Evolutionary conservation across 495 filamentous ascomycete genomes (phyloP).

Genomic region (Penicillium ochrochloron): DNA sequence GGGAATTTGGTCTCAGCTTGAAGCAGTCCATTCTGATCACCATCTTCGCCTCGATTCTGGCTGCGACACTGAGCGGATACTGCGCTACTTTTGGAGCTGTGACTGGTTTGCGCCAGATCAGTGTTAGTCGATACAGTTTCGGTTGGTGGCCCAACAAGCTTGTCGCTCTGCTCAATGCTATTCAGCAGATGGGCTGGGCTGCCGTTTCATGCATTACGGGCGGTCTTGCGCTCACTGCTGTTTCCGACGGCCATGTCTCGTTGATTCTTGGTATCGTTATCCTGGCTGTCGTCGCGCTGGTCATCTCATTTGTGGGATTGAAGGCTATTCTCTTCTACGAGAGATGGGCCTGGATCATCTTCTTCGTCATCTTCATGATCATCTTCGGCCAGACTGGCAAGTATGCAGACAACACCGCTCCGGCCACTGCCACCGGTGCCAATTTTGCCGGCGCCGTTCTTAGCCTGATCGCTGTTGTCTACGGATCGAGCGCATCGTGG

Average conservation of each 20-base stretch:
- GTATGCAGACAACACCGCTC: conserved; percentile 48
- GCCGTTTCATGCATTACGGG: conserved; percentile 45
- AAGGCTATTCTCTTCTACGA: conserved; percentile 62
- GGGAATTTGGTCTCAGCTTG: conserved; percentile 42
- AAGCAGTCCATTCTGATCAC: conserved; percentile 41
- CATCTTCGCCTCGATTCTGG: conserved; percentile 41
- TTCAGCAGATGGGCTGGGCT: conserved; percentile 41
- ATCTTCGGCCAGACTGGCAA: conserved; percentile 57
- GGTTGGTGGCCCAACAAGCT: conserved; percentile 39
- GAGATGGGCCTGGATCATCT: conserved; percentile 63
- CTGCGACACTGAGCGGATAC: conserved; percentile 18
- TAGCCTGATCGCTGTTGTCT: conserved; percentile 58
- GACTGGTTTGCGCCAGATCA: conserved; percentile 79
- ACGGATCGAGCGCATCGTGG: conserved; percentile 63
- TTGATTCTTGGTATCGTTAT: conserved; percentile 51
- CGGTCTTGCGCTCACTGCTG: conserved; percentile 41
- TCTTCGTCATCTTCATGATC: conserved; percentile 61
- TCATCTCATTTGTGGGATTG: conserved; percentile 64
- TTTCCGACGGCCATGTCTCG: conserved; percentile 41
- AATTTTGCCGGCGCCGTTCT: conserved; percentile 53
- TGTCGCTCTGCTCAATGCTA: conserved; percentile 36
- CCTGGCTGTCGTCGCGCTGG: conserved; percentile 53
- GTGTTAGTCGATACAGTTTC: conserved; percentile 60
- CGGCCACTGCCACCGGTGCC: conserved; percentile 40
- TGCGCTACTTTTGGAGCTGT: conserved; percentile 69